Conservation (phyloP, 202 grass and related monocot genomes). For the Dendrocalamus latiflorus region DNA sequence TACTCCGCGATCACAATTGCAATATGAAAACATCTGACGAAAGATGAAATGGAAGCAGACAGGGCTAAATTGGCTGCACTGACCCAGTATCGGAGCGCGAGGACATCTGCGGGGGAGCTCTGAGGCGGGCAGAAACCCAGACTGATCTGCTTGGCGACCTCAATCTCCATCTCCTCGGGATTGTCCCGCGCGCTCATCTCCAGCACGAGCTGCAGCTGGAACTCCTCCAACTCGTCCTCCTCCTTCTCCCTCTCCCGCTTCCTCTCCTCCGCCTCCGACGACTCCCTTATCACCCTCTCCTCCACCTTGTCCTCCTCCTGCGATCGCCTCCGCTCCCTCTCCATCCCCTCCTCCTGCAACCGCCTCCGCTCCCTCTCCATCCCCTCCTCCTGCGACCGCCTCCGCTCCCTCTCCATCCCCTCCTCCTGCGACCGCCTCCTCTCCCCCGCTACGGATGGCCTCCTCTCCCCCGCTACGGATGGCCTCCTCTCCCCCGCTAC, state of each 20-base stretch:
- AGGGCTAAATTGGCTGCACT: slow-evolving; percentile 13
- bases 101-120: slow-evolving; percentile 53
- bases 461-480: too few relatives aligned
- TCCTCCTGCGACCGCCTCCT: too few relatives aligned
- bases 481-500: too few relatives aligned
- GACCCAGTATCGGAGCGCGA: slow-evolving; percentile 84
- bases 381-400: too few relatives aligned
- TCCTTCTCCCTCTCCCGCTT: slow-evolving; percentile 44
- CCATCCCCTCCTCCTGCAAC: slow-evolving; percentile 29
- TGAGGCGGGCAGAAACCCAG: slow-evolving; percentile 59
- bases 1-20: neutral
- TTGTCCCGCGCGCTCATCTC: slow-evolving; percentile 92
- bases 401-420: too few relatives aligned
- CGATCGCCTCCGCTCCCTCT: slow-evolving; percentile 22
- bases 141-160: slow-evolving; percentile 94
- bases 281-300: slow-evolving; percentile 56
- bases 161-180: slow-evolving; percentile 93
- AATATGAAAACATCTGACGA: neutral
- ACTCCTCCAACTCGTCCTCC: slow-evolving; percentile 90
- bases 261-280: slow-evolving; percentile 48
- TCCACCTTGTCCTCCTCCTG: slow-evolving; percentile 54
- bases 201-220: slow-evolving; percentile 86
- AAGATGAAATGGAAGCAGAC: neutral
- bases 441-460: too few relatives aligned
- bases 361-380: too few relatives aligned